Conservation (phyloP, 768 basidiomycete species). For the Stropharia rugosoannulata region DNA sequence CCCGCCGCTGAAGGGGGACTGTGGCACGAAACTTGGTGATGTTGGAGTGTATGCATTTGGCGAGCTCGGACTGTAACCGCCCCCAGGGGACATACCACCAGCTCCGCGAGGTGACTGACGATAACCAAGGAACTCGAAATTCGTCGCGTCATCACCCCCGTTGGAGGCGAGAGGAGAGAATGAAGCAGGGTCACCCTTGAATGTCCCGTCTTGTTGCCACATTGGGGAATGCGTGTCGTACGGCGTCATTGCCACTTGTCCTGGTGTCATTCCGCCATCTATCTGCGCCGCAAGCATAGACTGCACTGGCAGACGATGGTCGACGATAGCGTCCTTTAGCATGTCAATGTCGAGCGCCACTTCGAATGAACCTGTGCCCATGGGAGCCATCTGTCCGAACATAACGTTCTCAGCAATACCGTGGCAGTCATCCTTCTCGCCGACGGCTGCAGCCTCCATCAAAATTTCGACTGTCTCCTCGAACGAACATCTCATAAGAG, state of each 20-base stretch:
- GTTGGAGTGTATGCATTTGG: slow-evolving; percentile 88
- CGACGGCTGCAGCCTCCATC: slow-evolving; percentile 97
- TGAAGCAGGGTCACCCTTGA: slow-evolving; percentile 82
- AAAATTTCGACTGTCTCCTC: slow-evolving; percentile 99
- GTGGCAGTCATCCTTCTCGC: slow-evolving; percentile 97
- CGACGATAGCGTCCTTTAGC: slow-evolving; percentile 97
- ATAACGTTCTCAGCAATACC: slow-evolving; percentile 99
- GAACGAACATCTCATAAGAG: slow-evolving; percentile 97
- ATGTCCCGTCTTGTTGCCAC: slow-evolving; percentile 75
- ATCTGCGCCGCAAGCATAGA: slow-evolving; percentile 74
- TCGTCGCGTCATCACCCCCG: slow-evolving; percentile 79
- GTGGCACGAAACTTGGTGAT: slow-evolving; percentile 81
- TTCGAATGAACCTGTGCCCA: slow-evolving; percentile 97
- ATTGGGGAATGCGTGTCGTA: slow-evolving; percentile 91
- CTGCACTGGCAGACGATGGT: slow-evolving; percentile 88
- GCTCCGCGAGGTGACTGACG: slow-evolving; percentile 86
- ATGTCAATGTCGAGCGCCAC: slow-evolving; percentile 96
- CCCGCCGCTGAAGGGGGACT: slow-evolving; percentile 80
- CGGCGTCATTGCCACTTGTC: slow-evolving; percentile 93
- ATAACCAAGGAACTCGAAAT: slow-evolving; percentile 71
- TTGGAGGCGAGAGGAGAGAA: slow-evolving; percentile 95
- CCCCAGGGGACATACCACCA: slow-evolving; percentile 87
- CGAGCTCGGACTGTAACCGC: slow-evolving; percentile 89
- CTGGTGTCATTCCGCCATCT: slow-evolving; percentile 90
- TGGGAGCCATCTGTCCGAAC: slow-evolving; percentile 99